These are phyloP conservation scores for Eucalyptus urophylla DNA, from an alignment of 345 rosid genomes.

Conservation along the genomic window DNA sequence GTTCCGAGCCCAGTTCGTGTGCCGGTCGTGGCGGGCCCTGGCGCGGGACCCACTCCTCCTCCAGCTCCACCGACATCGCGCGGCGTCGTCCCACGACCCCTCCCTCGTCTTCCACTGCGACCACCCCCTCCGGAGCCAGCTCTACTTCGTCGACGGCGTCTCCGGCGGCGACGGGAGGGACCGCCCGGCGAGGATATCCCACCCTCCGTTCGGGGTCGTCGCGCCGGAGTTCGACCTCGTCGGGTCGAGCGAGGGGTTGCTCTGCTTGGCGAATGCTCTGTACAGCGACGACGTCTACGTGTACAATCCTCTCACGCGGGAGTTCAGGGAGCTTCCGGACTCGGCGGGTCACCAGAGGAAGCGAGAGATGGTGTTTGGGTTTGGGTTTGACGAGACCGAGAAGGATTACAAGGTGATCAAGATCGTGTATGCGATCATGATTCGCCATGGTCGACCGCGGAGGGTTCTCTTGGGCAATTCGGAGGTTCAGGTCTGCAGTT, in stretches of 20 bases:
- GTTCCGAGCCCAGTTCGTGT: conserved; percentile 40
- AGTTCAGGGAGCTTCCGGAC: conserved; percentile 21
- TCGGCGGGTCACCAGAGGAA: conserved; percentile 10
- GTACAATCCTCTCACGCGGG: conserved; percentile 50
- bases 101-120: conserved; percentile 61
- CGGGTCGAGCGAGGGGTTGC: conserved; percentile 56
- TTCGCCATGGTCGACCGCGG: neutral
- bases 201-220: conserved; percentile 12
- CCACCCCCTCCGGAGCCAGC: conserved; percentile 35
- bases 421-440: conserved; percentile 36
- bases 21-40: conserved; percentile 33
- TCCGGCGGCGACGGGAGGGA: conserved; percentile 1
- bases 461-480: neutral
- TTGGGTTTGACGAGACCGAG: conserved; percentile 32
- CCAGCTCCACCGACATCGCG: conserved; percentile 3
- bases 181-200: conserved; percentile 22
- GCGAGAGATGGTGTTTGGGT: conserved; percentile 48
- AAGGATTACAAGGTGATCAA: conserved; percentile 51
- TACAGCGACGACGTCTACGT: conserved; percentile 22
- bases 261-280: conserved; percentile 37
- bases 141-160: conserved; percentile 31
- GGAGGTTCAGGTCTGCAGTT: conserved; percentile 43
- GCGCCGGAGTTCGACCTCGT: conserved; percentile 39
- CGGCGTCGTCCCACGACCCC: conserved; percentile 1
- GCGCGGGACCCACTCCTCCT: conserved; percentile 20